Percentiles rank a stretch among this genome's conserved stretches.
phyloP scores from a whole-genome alignment of 169 alveolate species.

The Plasmodium yoelii region DNA sequence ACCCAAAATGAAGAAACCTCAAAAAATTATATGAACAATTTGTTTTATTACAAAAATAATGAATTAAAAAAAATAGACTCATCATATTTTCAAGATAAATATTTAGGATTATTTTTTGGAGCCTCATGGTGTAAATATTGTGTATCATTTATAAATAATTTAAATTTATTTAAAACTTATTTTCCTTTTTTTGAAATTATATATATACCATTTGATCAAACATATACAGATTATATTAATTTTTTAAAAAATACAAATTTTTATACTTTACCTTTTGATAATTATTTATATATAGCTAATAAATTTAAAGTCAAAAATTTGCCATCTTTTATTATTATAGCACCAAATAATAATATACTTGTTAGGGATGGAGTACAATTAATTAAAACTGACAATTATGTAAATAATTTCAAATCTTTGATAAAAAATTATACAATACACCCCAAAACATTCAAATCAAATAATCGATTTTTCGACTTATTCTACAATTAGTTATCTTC shows the following conservation, averaged over 20 bases:
- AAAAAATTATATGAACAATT: conserved; percentile 16
- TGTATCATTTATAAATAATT: conserved; percentile 42
- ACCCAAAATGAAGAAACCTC: too few relatives aligned
- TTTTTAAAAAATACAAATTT: conserved; percentile 46
- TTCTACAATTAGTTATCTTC: conserved; percentile 8
- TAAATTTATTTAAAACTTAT: conserved; percentile 42
- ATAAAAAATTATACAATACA: conserved; percentile 39
- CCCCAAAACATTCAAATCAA: conserved; percentile 21
- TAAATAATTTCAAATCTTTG: conserved; percentile 48
- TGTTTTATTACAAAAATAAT: conserved; percentile 37
- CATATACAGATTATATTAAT: conserved; percentile 50
- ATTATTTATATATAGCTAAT: conserved; percentile 52
- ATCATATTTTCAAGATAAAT: conserved; percentile 45
- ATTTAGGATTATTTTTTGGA: conserved; percentile 71
- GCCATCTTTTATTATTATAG: conserved; percentile 52
- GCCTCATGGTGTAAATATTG: conserved; percentile 75
- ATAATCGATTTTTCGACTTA: conserved; percentile 49
- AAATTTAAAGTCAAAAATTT: conserved; percentile 40
- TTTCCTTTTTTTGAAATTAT: conserved; percentile 59
- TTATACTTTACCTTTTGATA: conserved; percentile 65
- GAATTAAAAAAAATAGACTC: conserved; percentile 59
- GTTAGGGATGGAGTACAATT: conserved; percentile 64
- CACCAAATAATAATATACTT: conserved; percentile 44
- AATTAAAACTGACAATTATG: conserved; percentile 46
- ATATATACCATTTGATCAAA: conserved; percentile 70